Percentiles rank a stretch among this genome's conserved stretches.
Conservation (phyloP, 192 early-diverging fungal species). For the Coemansia sp. region DNA sequence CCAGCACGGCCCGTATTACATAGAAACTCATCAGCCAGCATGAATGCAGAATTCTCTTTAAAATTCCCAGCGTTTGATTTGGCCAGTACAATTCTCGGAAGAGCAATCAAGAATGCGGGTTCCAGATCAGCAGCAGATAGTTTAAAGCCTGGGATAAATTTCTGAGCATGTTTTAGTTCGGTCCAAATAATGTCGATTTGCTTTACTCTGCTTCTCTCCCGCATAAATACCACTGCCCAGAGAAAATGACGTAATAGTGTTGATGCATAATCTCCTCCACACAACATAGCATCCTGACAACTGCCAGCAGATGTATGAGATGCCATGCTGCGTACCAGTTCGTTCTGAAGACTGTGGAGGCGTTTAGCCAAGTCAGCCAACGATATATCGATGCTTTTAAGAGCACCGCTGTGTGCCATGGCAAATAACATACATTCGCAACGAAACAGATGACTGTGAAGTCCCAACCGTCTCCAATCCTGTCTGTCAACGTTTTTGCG, state of each 20-base stretch:
- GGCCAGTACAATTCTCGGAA: conserved; percentile 24
- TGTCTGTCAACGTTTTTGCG: not conserved
- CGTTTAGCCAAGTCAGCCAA: conserved; percentile 9
- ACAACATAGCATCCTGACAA: too few species aligned
- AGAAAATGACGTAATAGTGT: conserved; percentile 26
- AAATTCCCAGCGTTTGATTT: conserved; percentile 20
- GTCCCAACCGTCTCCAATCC: not conserved
- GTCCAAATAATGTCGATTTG: not conserved
- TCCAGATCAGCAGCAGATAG: conserved; percentile 25
- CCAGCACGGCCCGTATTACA: not conserved
- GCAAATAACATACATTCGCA: conserved; percentile 24
- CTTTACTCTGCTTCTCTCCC: not conserved
- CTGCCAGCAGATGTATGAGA: not conserved
- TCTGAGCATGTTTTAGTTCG: conserved; percentile 14
- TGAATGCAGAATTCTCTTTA: conserved; percentile 32
- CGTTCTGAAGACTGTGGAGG: conserved; percentile 18
- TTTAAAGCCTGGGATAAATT: conserved; percentile 14
- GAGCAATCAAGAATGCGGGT: conserved; percentile 22
- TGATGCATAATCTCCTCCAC: conserved; percentile 3
- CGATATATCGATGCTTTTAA: not conserved
- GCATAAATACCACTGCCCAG: conserved; percentile 23
- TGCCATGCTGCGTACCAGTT: not conserved
- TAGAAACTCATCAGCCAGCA: conserved; percentile 28
- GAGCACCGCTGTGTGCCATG: not conserved
- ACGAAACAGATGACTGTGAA: conserved; percentile 21